Evolutionary conservation across 2,329 filamentous ascomycete genomes (phyloP).

Genomic region (Sporothrix brunneoviolacea): DNA sequence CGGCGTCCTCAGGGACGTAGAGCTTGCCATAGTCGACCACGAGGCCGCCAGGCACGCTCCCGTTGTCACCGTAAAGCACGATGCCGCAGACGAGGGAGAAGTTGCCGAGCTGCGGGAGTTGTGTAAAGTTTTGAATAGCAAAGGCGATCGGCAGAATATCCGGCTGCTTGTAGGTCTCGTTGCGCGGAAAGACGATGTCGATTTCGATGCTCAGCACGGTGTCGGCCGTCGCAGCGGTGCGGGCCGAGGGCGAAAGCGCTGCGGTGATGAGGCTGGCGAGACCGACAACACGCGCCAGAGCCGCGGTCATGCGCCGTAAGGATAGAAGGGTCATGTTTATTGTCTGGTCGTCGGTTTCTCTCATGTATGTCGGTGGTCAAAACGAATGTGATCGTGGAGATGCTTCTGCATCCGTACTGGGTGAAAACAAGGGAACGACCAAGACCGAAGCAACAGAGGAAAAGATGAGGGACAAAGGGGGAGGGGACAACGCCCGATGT

Average conservation of each 20-base stretch:
- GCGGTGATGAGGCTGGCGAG: conserved; percentile 1
- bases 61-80: neutral
- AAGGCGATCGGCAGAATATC: conserved; percentile 13
- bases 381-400: neutral
- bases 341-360: too few relatives aligned
- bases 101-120: neutral
- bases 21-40: neutral
- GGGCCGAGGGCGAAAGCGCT: too few relatives aligned
- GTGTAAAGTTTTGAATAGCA: conserved; percentile 5
- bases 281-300: neutral
- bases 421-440: too few relatives aligned
- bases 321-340: neutral
- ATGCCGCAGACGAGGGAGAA: conserved; percentile 3
- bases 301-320: neutral
- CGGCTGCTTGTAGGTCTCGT: conserved; percentile 14
- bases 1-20: neutral
- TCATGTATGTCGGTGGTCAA: neutral
- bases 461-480: neutral
- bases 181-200: conserved; percentile 16
- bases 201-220: neutral
- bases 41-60: neutral
- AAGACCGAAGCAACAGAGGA: too few relatives aligned
- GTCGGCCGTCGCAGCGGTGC: neutral
- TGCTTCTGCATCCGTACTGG: too few relatives aligned
- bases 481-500: too few relatives aligned